Evolutionary conservation across 2,329 filamentous ascomycete genomes (phyloP).

Genomic region (Apiospora phragmitis): DNA sequence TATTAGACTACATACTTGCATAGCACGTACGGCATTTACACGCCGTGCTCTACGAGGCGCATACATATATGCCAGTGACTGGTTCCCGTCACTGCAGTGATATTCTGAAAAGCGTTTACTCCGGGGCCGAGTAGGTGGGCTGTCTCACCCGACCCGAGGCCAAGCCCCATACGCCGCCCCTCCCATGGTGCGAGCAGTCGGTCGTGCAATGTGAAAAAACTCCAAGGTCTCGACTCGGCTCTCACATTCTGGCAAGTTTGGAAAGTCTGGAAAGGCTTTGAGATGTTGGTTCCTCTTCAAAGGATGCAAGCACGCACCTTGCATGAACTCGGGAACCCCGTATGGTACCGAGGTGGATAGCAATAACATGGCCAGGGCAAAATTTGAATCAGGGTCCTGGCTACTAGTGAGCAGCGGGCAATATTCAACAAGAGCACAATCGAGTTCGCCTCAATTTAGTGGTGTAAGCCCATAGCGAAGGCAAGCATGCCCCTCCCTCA

Average conservation of each 20-base stretch:
- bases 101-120: background rate
- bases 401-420: background rate
- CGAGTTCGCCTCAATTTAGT: background rate
- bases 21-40: background rate
- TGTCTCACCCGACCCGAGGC: background rate
- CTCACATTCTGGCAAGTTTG: background rate
- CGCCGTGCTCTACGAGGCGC: background rate
- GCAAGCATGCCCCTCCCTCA: slow-evolving; percentile 4
- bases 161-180: background rate
- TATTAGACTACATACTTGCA: slow-evolving; percentile 5
- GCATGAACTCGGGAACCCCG: background rate
- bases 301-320: slow-evolving; percentile 3
- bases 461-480: background rate
- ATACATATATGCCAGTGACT: background rate
- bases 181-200: background rate
- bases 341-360: slow-evolving; percentile 1
- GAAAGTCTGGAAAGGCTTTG: no score
- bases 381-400: background rate
- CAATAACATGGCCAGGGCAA: background rate
- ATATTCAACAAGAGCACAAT: slow-evolving; percentile 2
- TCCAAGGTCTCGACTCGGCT: background rate
- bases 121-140: background rate
- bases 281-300: background rate
- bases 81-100: background rate
- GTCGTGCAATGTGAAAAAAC: background rate